Evolutionary conservation across 2,329 filamentous ascomycete species (phyloP), one percentile per base, ranked within the genome.

Genomic region (Bimuria novae-zelandiae): DNA sequence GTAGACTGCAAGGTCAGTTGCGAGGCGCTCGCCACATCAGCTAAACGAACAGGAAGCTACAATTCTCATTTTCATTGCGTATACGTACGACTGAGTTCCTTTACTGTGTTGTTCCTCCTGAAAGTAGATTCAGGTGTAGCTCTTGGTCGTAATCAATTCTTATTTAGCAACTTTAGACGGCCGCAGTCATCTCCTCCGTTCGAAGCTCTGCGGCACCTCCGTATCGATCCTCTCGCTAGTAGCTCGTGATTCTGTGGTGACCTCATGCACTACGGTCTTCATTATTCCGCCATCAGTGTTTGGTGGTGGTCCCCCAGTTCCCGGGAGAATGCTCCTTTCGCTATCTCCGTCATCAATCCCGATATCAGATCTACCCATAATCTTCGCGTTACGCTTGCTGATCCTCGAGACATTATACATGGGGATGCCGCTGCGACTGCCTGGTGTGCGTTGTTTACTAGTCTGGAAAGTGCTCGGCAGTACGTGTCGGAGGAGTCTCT

Each of bases 241-340:
- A 41, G 19, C 52, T 51, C 33, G 19, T 6, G 19, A 22, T n/a
- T 35, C 43, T 19, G 49, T 61, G 3, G 47, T 63, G 14, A 67
- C 54, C 46, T 64, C 56, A 51, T 63, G 60, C 40, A 62, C 54
- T 1, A 64, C 56, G 11, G 64, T 65, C 40, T 60, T 65, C 4
- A 43, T 56, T 8, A 67, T 64, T 7, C 51, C 51, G 21, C 53
- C 16, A 14, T 63, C 54, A 7, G 17, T 25, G 16, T 37, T 44
- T 7, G 36, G 17, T 5, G 7, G 17, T 11, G 47, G 32, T 17
- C 50, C 56, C 10, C 51, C 50, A n/a, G 2, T 12, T 3, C 27
- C 35, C 2, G 19, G 14, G 30, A 65, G 46, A 6, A 67, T 67
- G 25, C 59, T 37, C 27, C 48, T 51, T 40, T 67, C 60, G 39